Conservation (phyloP, 2,329 filamentous ascomycete genomes). For the Scytalidium lignicola region DNA sequence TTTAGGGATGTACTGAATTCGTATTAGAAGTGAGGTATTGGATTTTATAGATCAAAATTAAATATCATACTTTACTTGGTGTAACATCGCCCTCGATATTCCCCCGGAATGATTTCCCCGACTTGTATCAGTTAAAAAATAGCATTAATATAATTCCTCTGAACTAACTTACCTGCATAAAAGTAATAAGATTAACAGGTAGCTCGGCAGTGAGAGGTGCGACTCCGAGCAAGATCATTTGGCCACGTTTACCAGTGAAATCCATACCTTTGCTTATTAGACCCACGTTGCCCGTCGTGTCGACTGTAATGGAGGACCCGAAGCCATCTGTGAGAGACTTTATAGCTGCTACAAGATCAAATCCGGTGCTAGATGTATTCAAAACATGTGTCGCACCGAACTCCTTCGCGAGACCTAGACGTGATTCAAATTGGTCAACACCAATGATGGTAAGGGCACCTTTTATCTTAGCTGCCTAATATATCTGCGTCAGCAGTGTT, state of each 20-base stretch:
- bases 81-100: background rate
- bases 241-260: constrained; percentile 15
- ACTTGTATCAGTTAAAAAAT: no score
- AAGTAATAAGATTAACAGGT: background rate
- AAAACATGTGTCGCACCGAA: constrained; percentile 25
- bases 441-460: constrained; percentile 21
- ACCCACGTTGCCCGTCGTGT: constrained; percentile 1
- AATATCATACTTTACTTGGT: background rate
- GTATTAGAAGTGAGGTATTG: background rate
- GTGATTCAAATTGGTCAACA: constrained; percentile 17
- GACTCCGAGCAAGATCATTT: constrained; percentile 13
- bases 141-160: no score
- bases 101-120: constrained; percentile 1
- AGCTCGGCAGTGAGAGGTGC: constrained; percentile 1
- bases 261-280: constrained; percentile 2
- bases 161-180: no score
- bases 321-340: constrained; percentile 5
- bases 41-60: background rate
- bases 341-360: constrained; percentile 2
- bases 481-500: no score
- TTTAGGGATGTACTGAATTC: constrained; percentile 35
- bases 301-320: constrained; percentile 11
- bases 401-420: constrained; percentile 19
- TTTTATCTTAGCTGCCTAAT: constrained; percentile 16
- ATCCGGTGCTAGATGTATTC: constrained; percentile 3